phyloP scores from a whole-genome alignment of 2,329 filamentous ascomycete species.

The Paecilomyces dactylethromorphus region DNA sequence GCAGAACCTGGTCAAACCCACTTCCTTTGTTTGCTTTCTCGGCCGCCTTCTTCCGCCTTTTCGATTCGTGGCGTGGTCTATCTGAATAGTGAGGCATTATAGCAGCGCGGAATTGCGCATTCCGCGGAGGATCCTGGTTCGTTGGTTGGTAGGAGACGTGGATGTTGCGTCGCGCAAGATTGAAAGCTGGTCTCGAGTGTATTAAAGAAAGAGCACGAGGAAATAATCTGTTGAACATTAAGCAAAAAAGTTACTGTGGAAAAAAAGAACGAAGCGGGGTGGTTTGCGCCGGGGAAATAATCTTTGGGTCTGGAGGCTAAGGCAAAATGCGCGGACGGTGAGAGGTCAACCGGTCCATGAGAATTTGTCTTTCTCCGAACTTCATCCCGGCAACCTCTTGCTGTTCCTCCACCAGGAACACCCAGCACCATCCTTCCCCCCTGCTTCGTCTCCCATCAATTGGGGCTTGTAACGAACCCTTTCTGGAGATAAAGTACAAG shows the following conservation, averaged over 20 bases:
- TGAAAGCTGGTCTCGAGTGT: not conserved
- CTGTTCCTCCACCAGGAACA: not conserved
- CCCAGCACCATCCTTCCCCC: conserved; percentile 1
- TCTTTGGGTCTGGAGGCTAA: not conserved
- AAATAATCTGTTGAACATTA: not conserved
- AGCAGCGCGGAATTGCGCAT: conserved; percentile 15
- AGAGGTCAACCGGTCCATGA: not conserved
- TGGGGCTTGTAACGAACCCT: conserved; percentile 14
- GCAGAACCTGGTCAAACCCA: conserved; percentile 60
- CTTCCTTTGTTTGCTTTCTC: conserved; percentile 57
- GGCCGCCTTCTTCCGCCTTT: conserved; percentile 40
- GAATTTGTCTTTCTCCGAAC: conserved; percentile 16
- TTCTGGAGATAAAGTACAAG: conserved; percentile 22
- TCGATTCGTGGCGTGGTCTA: conserved; percentile 17
- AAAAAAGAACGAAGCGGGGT: conserved; percentile 1
- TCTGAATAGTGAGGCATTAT: conserved; percentile 22
- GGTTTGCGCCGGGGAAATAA: not conserved
- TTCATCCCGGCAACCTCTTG: conserved; percentile 3
- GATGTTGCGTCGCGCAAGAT: not conserved
- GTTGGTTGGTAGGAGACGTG: not conserved
- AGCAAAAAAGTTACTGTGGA: not conserved
- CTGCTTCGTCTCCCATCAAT: conserved; percentile 2
- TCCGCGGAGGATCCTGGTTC: conserved; percentile 4
- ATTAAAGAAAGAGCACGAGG: not conserved
- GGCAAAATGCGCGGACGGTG: conserved; percentile 2